Conservation (phyloP, 176 grass and related monocot genomes). For the Phyllostachys edulis region DNA sequence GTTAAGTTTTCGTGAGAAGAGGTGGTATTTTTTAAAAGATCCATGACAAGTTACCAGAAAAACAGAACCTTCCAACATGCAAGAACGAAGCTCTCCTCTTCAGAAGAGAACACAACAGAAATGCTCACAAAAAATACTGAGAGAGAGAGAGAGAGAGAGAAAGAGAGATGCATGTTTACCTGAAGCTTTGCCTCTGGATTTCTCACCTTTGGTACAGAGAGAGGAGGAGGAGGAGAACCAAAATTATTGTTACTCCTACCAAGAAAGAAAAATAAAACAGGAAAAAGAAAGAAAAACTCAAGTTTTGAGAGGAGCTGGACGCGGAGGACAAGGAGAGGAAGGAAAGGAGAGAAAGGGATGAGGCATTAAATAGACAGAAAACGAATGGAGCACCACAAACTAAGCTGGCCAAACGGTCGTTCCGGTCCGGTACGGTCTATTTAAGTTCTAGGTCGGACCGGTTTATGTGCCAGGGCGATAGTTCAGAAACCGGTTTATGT, state of each 20-base stretch:
- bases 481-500: no score
- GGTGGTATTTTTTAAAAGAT: background rate
- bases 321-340: slow-evolving; percentile 38
- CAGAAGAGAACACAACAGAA: background rate
- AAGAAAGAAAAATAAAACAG: slow-evolving; percentile 54
- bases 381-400: slow-evolving; percentile 37
- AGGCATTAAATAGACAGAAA: slow-evolving; percentile 53
- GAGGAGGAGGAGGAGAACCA: background rate
- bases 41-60: background rate
- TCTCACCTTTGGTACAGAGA: slow-evolving; percentile 10
- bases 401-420: no score
- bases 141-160: background rate
- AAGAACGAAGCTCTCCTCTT: background rate
- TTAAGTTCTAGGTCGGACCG: no score
- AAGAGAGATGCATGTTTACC: slow-evolving; percentile 25
- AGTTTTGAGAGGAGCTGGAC: slow-evolving; percentile 40
- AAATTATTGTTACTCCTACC: slow-evolving; percentile 46
- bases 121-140: background rate
- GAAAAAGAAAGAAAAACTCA: slow-evolving; percentile 25
- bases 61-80: background rate
- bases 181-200: slow-evolving; percentile 51
- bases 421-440: no score
- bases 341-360: slow-evolving; percentile 29
- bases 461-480: no score
- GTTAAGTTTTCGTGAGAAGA: background rate